Evolutionary conservation across 1,139 yeast genomes (phyloP), one percentile per base, ranked within the genome.

Genomic region (Zygotorulaspora mrakii): DNA sequence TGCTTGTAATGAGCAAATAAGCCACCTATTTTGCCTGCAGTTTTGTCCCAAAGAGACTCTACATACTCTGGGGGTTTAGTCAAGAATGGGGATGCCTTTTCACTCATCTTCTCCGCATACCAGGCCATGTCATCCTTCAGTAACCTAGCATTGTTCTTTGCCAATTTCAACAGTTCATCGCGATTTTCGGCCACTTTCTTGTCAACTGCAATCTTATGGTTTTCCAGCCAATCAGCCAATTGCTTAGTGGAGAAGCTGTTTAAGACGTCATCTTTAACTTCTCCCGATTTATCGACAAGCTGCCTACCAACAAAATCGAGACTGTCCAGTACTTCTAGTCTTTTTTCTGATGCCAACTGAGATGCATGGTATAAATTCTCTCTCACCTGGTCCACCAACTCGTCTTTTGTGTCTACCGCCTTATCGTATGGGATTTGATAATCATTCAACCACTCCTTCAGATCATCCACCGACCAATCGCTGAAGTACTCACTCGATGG

Each of bases 401-500:
- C 70, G 1, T 72, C 73, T 45, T 64, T 64, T 35, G 69, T 64
- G 33, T 61, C 66, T 6, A 62, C 56, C 18, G 68, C 56, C 38
- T 68, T 42, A 18, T 58, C 66, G 52, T 68, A 71, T 14, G 66
- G 67, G 42, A 75, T 59, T 17, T 71, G 70, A 43, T 74, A 64
- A 25, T 73, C 63, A 18, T 65, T 61, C 40, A 76, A 57, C 76
- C 84, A 73, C 13, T 66, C 55, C 48, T 69, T 61, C 48, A 76
- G 55, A 33, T 71, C 73, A 5, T 66, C 62, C 10, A 54, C 53
- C 23, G 65, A 60, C 79, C 82, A 77, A 20, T 65, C 52, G 12
- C 67, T 56, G 52, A 73, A 77, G 34, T 74, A 61, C 69, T 76
- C 69, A 36, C 66, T 68, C 8, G 77, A 73, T n/a, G 78, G 73